These are phyloP conservation scores for Euphorbia lathyris DNA, from an alignment of 345 rosid genomes.

Conservation along the genomic window DNA sequence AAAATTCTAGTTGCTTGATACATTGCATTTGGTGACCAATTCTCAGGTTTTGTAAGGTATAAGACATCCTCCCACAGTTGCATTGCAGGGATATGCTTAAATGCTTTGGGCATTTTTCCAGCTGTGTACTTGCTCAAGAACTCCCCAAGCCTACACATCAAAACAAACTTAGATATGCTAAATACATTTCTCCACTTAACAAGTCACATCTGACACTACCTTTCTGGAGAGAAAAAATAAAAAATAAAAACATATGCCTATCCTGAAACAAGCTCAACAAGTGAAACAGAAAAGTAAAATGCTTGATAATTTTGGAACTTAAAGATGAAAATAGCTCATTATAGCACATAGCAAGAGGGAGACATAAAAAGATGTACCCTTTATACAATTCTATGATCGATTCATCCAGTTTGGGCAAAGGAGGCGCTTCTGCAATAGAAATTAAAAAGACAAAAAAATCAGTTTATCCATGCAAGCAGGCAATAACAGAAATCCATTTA, in stretches of 20 bases:
- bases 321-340: neutral
- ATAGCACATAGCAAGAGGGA: neutral
- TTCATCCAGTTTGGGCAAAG: conserved; percentile 65
- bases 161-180: neutral
- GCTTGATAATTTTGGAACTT: neutral
- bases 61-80: conserved; percentile 84
- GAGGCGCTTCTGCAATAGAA: conserved; percentile 52
- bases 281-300: neutral
- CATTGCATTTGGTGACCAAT: conserved; percentile 94
- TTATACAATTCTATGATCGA: conserved; percentile 62
- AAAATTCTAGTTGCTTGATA: conserved; percentile 87
- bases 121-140: conserved; percentile 67
- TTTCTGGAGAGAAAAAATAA: neutral
- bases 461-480: neutral
- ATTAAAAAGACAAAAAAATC: conserved; percentile 4
- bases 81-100: conserved; percentile 66
- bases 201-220: neutral
- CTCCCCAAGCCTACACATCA: conserved; percentile 64
- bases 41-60: conserved; percentile 86
- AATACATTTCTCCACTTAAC: neutral
- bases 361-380: conserved; percentile 41
- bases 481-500: neutral
- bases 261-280: neutral
- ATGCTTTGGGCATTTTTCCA: conserved; percentile 89
- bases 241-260: neutral